Evolutionary conservation across 106 monocot genomes (phyloP), one percentile per base, ranked within the genome.

Genomic region (Apostasia shenzhenica): DNA sequence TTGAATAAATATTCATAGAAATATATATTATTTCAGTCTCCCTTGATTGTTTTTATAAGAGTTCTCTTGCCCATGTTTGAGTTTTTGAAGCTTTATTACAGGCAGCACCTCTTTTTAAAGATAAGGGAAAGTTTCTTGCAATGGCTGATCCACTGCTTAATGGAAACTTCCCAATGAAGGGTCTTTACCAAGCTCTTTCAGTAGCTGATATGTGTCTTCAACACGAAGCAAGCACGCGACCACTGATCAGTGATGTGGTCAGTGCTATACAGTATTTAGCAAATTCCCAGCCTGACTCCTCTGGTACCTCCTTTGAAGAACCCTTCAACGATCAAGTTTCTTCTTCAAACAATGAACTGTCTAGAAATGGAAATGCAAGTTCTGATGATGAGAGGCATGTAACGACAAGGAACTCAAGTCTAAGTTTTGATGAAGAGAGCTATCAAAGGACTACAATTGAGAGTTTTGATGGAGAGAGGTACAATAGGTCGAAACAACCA

Each of bases 121-220:
- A 82, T 70, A 82, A 78, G 73, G 75, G 66, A 49, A 78, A 74
- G 40, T 78, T 78, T 54, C 54, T 78, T 37, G 70, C 63, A 64
- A 78, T 82, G 78, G 82, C 75, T 8, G 78, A 82, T 63, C 82
- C 82, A 57, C 10, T 75, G 6, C 82, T 82, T 1, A 40, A 78
- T 47, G 82, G 74, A 49, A 60, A 67, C 0, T 82, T 74, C 57
- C 74, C 78, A 0, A 38, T 70, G 41, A 82, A 82, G 74, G 70
- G 74, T 50, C 70, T 82, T 11, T 78, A 74, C 41, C 82, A 82
- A 70, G 82, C 82, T 50, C 74, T 82, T 40, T 78, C 82, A 9
- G 67, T 82, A 45, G 82, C 82, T 11, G 78, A 78, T 26, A 74
- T 82, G 78, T 82, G 82, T 11, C 82, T 82, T 6, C 82, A 82